Percentiles rank a stretch among this genome's conserved stretches.
Conservation (phyloP, 805 yeast species). For the Suhomyces faveliae region DNA sequence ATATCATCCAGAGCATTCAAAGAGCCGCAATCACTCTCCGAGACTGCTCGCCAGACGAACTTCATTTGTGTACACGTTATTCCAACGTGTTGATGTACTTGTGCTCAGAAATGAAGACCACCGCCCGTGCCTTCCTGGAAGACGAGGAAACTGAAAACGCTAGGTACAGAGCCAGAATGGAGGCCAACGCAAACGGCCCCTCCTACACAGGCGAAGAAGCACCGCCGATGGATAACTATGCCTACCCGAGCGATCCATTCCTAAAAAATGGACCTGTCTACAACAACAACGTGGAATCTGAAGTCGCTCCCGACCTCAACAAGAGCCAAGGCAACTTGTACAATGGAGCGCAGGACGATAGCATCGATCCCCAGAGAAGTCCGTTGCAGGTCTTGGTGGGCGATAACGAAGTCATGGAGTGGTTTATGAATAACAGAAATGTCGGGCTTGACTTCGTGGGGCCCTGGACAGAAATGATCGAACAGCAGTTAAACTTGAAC, state of each 20-base stretch:
- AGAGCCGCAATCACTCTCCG: constrained; percentile 69
- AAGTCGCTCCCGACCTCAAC: neutral
- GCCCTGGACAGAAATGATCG: constrained; percentile 80
- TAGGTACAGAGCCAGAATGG: neutral
- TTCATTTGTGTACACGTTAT: constrained; percentile 79
- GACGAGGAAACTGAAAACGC: constrained; percentile 13
- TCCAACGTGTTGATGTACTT: constrained; percentile 73
- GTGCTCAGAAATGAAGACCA: constrained; percentile 68
- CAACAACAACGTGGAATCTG: neutral
- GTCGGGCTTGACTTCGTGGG: constrained; percentile 52
- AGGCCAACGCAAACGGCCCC: neutral
- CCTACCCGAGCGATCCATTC: neutral
- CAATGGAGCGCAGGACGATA: neutral
- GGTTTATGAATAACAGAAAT: constrained; percentile 40
- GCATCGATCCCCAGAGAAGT: neutral
- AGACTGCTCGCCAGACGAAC: constrained; percentile 86
- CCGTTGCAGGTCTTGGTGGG: constrained; percentile 24
- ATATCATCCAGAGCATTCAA: constrained; percentile 64
- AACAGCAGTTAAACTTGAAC: constrained; percentile 52
- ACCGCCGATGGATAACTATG: neutral
- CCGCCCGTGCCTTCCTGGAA: constrained; percentile 24
- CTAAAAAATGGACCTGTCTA: neutral
- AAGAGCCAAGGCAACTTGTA: neutral
- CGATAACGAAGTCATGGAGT: constrained; percentile 44
- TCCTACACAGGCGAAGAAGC: neutral